phyloP scores from a whole-genome alignment of 2,329 filamentous ascomycete species.

The Colletotrichum eleusines region DNA sequence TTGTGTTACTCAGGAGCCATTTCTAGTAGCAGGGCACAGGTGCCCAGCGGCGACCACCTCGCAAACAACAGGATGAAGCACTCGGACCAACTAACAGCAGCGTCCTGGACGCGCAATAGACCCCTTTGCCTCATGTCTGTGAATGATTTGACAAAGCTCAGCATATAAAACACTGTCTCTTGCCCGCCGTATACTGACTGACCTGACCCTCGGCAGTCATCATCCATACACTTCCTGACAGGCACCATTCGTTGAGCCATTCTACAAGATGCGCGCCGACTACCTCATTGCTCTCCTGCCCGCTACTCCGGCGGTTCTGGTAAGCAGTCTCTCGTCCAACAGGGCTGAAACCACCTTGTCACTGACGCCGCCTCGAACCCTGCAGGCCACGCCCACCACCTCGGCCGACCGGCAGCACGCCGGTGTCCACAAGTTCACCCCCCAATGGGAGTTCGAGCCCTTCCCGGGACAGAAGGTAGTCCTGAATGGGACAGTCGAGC shows the following conservation, averaged over 20 bases:
- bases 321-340: neutral
- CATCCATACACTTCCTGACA: neutral
- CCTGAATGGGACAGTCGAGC: constrained; percentile 3
- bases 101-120: neutral
- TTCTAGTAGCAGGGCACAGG: neutral
- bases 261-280: neutral
- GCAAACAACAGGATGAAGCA: neutral
- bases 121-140: neutral
- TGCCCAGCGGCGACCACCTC: neutral
- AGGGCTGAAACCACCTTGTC: neutral
- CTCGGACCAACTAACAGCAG: neutral
- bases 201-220: neutral
- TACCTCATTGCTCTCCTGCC: neutral
- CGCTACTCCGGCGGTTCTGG: neutral
- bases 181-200: neutral
- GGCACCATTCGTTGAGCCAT: neutral
- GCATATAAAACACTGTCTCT: neutral
- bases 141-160: neutral
- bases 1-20: neutral
- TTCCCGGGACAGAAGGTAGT: neutral
- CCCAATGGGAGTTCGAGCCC: neutral
- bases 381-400: neutral
- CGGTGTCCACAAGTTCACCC: neutral
- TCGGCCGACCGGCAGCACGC: neutral
- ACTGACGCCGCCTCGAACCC: neutral